Evolutionary conservation across 2,329 filamentous ascomycete genomes (phyloP).

Genomic region (Venturia asperata): DNA sequence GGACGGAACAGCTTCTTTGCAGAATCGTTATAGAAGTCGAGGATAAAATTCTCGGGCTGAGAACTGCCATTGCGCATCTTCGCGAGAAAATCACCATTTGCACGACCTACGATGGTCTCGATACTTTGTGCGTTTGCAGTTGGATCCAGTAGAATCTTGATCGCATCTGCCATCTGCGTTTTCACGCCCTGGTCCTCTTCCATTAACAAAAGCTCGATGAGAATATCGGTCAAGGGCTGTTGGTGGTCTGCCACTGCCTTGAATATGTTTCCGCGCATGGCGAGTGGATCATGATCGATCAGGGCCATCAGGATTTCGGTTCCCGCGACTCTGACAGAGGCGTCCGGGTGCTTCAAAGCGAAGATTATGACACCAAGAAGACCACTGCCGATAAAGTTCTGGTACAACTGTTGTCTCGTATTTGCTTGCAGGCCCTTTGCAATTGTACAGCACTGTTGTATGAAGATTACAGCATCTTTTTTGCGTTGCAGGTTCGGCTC

Average conservation of each 20-base stretch:
- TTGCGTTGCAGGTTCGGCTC: slow-evolving; percentile 63
- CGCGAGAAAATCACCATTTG: slow-evolving; percentile 60
- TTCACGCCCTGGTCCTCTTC: slow-evolving; percentile 93
- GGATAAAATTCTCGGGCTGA: slow-evolving; percentile 78
- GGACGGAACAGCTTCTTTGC: slow-evolving; percentile 81
- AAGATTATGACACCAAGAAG: slow-evolving; percentile 87
- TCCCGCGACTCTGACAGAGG: slow-evolving; percentile 79
- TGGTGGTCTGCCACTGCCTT: slow-evolving; percentile 84
- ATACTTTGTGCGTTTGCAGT: slow-evolving; percentile 52
- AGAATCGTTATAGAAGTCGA: slow-evolving; percentile 82
- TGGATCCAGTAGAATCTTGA: slow-evolving; percentile 86
- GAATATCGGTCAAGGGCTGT: slow-evolving; percentile 77
- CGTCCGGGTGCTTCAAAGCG: slow-evolving; percentile 76
- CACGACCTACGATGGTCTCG: slow-evolving; percentile 49
- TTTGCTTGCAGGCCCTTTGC: slow-evolving; percentile 89
- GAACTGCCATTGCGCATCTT: slow-evolving; percentile 51
- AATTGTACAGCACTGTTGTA: slow-evolving; percentile 91
- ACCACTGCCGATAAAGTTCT: slow-evolving; percentile 82
- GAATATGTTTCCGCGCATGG: slow-evolving; percentile 91
- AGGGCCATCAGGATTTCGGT: slow-evolving; percentile 90
- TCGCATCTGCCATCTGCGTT: slow-evolving; percentile 87
- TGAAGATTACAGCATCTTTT: slow-evolving; percentile 91
- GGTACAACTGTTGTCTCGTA: slow-evolving; percentile 72
- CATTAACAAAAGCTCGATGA: slow-evolving; percentile 84
- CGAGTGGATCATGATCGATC: slow-evolving; percentile 90